Conservation (phyloP, 1,284 basidiomycete species). For the Microbotryum saponariae region DNA sequence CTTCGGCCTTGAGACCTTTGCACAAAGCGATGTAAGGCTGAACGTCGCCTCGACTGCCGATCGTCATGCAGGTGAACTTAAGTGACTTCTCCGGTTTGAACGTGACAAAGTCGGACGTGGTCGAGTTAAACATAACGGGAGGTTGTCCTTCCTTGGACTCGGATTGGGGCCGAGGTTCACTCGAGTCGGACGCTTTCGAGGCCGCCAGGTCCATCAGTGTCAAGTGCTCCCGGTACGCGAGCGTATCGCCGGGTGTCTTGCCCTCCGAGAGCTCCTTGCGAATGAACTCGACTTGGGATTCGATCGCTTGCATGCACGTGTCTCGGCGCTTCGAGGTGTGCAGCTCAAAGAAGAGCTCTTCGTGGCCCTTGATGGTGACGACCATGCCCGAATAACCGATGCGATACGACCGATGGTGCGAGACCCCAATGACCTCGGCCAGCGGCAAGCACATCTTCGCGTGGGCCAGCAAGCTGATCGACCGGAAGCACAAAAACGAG, state of each 20-base stretch:
- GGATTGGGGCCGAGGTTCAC: slow-evolving; percentile 24
- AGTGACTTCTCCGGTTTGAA: slow-evolving; percentile 80
- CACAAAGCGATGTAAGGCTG: slow-evolving; percentile 73
- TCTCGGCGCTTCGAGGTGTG: slow-evolving; percentile 65
- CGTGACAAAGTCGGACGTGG: slow-evolving; percentile 85
- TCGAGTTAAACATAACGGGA: slow-evolving; percentile 83
- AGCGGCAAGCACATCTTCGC: slow-evolving; percentile 86
- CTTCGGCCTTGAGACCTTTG: slow-evolving; percentile 83
- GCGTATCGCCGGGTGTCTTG: slow-evolving; percentile 6
- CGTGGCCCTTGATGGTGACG: slow-evolving; percentile 85
- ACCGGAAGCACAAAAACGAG: slow-evolving; percentile 83
- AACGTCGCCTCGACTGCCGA: slow-evolving; percentile 59
- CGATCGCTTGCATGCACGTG: slow-evolving; percentile 64
- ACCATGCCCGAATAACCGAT: slow-evolving; percentile 83
- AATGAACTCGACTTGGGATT: slow-evolving; percentile 70
- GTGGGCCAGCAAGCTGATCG: slow-evolving; percentile 52
- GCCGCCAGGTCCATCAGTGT: slow-evolving; percentile 23
- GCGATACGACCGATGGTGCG: slow-evolving; percentile 77
- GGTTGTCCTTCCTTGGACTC: slow-evolving; percentile 21
- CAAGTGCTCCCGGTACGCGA: slow-evolving; percentile 17
- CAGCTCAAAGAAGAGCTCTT: slow-evolving; percentile 96
- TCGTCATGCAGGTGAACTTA: slow-evolving; percentile 85
- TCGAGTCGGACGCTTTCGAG: slow-evolving; percentile 1
- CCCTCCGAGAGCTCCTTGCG: slow-evolving; percentile 44
- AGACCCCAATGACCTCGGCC: slow-evolving; percentile 71